A percentile compares a stretch with the other conserved stretches of the same genome.
phyloP scores from a whole-genome alignment of 345 rosid genomes.

The Sonneratia caseolaris region DNA sequence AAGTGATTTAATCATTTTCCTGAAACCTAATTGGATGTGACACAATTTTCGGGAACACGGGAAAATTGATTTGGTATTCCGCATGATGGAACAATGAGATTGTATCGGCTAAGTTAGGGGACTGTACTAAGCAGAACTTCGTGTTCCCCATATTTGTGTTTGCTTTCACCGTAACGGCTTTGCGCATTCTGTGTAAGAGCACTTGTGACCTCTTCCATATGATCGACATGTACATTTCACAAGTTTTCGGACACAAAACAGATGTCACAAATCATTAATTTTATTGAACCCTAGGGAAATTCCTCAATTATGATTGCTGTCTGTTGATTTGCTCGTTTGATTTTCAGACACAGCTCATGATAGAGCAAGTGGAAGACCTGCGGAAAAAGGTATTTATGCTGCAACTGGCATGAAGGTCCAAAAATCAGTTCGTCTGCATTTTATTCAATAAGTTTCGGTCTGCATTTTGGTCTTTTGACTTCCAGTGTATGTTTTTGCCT shows the following conservation, averaged over 20 bases:
- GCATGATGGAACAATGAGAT: too few relatives aligned
- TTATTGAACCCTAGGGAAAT: not conserved
- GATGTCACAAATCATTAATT: not conserved
- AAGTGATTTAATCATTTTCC: too few relatives aligned
- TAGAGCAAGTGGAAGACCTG: slow-evolving; percentile 79
- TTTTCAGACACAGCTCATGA: slow-evolving; percentile 52
- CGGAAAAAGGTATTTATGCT: slow-evolving; percentile 48
- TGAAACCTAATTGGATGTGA: too few relatives aligned
- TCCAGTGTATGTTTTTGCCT: not conserved
- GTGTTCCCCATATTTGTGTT: too few relatives aligned
- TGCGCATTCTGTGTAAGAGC: too few relatives aligned
- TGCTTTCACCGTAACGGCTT: too few relatives aligned
- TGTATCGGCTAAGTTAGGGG: too few relatives aligned
- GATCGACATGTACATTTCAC: not conserved
- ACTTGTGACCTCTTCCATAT: not conserved
- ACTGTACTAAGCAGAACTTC: too few relatives aligned
- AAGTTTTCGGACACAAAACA: not conserved
- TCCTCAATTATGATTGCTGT: not conserved
- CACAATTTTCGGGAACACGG: too few relatives aligned
- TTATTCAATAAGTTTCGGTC: not conserved
- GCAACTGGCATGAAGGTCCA: not conserved
- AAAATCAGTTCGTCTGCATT: not conserved
- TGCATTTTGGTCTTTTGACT: not conserved
- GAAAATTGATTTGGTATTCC: too few relatives aligned
- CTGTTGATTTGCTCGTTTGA: not conserved